Percentiles rank a stretch among this genome's conserved stretches.
Evolutionary conservation across 1,139 yeast genomes (phyloP).

Genomic region (Blastobotrys apis): DNA sequence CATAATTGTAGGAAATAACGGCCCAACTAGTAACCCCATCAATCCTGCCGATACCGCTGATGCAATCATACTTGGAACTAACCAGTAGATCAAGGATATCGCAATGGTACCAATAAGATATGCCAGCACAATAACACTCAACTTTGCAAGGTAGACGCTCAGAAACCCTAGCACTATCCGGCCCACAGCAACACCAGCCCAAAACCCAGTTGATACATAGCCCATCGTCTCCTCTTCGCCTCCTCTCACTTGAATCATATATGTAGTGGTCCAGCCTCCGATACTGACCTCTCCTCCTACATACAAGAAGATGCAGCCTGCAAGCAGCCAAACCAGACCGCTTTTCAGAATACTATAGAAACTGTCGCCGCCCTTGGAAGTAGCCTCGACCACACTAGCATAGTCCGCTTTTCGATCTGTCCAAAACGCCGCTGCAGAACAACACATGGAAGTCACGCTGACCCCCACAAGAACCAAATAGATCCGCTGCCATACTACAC

Average conservation of each 20-base stretch:
- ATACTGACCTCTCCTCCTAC: constrained; percentile 64
- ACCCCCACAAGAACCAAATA: constrained; percentile 47
- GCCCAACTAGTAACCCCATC: constrained; percentile 68
- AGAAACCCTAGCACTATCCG: constrained; percentile 42
- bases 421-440: constrained; percentile 19
- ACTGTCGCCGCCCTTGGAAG: neutral
- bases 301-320: constrained; percentile 54
- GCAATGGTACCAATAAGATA: constrained; percentile 21
- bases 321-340: constrained; percentile 50
- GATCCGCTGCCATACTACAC: constrained; percentile 50
- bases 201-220: constrained; percentile 62
- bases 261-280: constrained; percentile 69
- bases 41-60: constrained; percentile 41
- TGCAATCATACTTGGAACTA: constrained; percentile 22
- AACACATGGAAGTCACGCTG: constrained; percentile 31
- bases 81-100: constrained; percentile 27
- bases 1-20: constrained; percentile 70
- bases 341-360: neutral
- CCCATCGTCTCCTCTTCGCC: constrained; percentile 47
- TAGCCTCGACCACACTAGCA: neutral
- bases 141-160: constrained; percentile 19
- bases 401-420: neutral
- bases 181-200: constrained; percentile 65
- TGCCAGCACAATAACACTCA: constrained; percentile 21
- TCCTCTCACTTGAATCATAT: constrained; percentile 49